Evolutionary conservation across 768 basidiomycete genomes (phyloP), one percentile per base, ranked within the genome.

Genomic region (Xanthoconium purpureum): DNA sequence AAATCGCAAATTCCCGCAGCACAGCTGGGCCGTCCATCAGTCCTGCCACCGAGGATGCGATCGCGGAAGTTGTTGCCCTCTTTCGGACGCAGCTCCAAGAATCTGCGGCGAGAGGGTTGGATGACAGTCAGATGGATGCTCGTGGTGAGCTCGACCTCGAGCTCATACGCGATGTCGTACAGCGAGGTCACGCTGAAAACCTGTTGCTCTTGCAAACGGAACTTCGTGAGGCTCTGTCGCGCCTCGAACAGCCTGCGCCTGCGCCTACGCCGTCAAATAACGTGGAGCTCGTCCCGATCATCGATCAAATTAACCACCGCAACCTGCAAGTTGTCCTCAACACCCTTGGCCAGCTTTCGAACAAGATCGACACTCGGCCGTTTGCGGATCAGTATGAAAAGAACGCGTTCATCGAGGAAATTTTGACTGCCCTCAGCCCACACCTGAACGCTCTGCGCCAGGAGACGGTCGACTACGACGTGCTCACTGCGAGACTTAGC

Each of bases 141-240:
- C 82, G 83, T 32, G 88, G 87, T 18, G 89, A 92, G 60, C 72
- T 91, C 28, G 90, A 92, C 71, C 84, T 90, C 66, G 86, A 90
- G 65, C 74, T 89, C 58, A 79, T 93, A 65, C 86, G 80, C 64
- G 83, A 84, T 56, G 75, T 84, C 37, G 75, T 93, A 20, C 82
- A 89, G 59, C 80, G 88, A 61, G 82, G 84, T 13, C 84, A 89
- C 36, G 76, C 80, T 38, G 83, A 88, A 55, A 71, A 84, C n/a
- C 71, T 84, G 1, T 73, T 77, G 3, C 63, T 79, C 14, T 66
- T 94, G 53, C 83, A 82, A 66, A 78, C 72, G 11, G 88, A 91
- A 62, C 70, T 91, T n/a, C 75, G 74, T 18, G 75, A 78, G 29
- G 65, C 84, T 18, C 57, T 81, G 48, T 75, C 78, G 52, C 76